Evolutionary conservation across 441 rosid genomes (phyloP).

Genomic region (Populus hybrid): DNA sequence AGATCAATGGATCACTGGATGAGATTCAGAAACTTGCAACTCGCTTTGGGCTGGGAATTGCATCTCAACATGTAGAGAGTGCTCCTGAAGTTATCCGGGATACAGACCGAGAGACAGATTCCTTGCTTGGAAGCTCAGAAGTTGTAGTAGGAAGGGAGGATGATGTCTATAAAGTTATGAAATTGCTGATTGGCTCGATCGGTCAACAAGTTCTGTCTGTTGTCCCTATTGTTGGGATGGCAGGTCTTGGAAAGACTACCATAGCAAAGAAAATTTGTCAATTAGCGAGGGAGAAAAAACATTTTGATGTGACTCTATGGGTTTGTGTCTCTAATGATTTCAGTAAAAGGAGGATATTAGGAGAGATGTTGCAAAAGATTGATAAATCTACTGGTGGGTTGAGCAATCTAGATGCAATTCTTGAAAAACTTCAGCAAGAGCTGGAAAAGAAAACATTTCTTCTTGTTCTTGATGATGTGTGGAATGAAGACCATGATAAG

Average conservation of each 20-base stretch:
- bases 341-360: not conserved
- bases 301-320: constrained; percentile 19
- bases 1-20: not conserved
- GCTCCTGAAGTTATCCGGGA: not conserved
- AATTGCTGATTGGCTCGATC: constrained; percentile 3
- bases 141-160: constrained; percentile 21
- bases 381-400: no score
- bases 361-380: no score
- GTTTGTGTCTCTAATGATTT: constrained; percentile 24
- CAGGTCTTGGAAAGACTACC: constrained; percentile 33
- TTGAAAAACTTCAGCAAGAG: no score
- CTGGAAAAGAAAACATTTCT: no score
- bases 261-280: constrained; percentile 21
- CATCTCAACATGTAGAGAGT: not conserved
- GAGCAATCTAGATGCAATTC: no score
- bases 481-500: no score
- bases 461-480: no score
- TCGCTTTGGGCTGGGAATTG: accelerated
- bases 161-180: constrained; percentile 7
- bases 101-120: not conserved
- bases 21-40: not conserved
- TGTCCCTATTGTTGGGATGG: constrained; percentile 21
- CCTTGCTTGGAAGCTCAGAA: constrained; percentile 4
- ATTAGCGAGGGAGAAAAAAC: not conserved
- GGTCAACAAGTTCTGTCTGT: not conserved